Percentiles rank a stretch among this genome's conserved stretches.
Evolutionary conservation across 495 filamentous ascomycete species (phyloP).

Genomic region (Penicillium goetzii): DNA sequence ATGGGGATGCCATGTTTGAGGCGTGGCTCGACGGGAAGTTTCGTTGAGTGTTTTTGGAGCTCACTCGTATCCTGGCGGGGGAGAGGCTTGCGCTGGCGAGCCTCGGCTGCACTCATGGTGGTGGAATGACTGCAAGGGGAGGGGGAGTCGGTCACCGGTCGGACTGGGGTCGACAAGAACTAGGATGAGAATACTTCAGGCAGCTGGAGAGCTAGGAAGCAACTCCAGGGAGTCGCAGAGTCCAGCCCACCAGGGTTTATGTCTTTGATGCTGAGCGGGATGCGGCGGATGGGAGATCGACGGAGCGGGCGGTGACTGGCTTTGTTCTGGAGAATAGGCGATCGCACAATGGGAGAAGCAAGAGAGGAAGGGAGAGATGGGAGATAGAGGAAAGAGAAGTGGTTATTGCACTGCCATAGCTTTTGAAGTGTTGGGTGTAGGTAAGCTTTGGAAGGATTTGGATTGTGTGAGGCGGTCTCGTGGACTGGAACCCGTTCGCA

Average conservation of each 20-base stretch:
- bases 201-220: slow-evolving; percentile 6
- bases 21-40: slow-evolving; percentile 44
- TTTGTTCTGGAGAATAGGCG: neutral
- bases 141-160: neutral
- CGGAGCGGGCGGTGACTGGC: slow-evolving; percentile 5
- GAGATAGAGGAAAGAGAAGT: neutral
- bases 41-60: slow-evolving; percentile 28
- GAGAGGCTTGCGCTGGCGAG: slow-evolving; percentile 46
- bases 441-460: neutral
- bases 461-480: neutral
- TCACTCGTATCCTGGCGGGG: slow-evolving; percentile 22
- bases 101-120: slow-evolving; percentile 45
- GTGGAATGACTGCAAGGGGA: neutral
- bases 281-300: slow-evolving; percentile 22
- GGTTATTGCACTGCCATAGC: neutral
- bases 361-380: neutral
- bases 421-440: neutral
- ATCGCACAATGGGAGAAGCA: neutral
- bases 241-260: neutral
- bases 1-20: slow-evolving; percentile 68
- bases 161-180: neutral
- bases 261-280: slow-evolving; percentile 6
- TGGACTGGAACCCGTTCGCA: neutral
- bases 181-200: neutral
- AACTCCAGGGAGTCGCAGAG: slow-evolving; percentile 9